Evolutionary conservation across 495 filamentous ascomycete genomes (phyloP).

Genomic region (Lasiosphaeris hirsuta): DNA sequence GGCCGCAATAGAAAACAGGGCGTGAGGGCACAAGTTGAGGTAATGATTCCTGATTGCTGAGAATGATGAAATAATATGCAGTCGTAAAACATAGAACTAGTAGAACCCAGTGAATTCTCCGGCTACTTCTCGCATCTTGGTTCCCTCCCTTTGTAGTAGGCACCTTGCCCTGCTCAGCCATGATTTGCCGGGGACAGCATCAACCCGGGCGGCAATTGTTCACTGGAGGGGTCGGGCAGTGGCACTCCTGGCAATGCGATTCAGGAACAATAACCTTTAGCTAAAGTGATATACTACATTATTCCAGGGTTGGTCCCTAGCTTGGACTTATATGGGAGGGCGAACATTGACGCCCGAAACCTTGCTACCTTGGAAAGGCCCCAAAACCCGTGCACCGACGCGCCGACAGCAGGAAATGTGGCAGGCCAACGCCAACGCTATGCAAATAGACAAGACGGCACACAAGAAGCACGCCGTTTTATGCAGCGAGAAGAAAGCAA

Average conservation of each 20-base stretch:
- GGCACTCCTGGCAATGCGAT: not conserved
- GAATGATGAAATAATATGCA: too few species aligned
- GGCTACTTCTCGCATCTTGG: too few species aligned
- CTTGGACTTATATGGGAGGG: too few species aligned
- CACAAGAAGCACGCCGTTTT: not conserved
- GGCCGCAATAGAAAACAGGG: too few species aligned
- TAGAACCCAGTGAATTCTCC: too few species aligned
- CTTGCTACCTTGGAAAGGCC: not conserved
- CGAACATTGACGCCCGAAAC: not conserved
- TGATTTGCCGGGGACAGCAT: not conserved
- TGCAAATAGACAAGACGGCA: constrained; percentile 22
- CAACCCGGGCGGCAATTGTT: not conserved
- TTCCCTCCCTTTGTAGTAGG: too few species aligned
- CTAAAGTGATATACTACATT: not conserved
- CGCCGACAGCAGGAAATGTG: not conserved
- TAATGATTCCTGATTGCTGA: too few species aligned
- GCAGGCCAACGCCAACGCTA: constrained; percentile 42
- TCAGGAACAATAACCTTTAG: not conserved
- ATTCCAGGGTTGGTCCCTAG: not conserved
- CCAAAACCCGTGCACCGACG: not conserved
- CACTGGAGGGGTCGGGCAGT: not conserved
- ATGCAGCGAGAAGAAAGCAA: not conserved
- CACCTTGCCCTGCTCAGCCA: not conserved
- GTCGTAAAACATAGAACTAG: too few species aligned
- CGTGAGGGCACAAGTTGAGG: too few species aligned